Evolutionary conservation across 2,329 filamentous ascomycete species (phyloP), one percentile per base, ranked within the genome.

Genomic region (Colletotrichum cuscutae): DNA sequence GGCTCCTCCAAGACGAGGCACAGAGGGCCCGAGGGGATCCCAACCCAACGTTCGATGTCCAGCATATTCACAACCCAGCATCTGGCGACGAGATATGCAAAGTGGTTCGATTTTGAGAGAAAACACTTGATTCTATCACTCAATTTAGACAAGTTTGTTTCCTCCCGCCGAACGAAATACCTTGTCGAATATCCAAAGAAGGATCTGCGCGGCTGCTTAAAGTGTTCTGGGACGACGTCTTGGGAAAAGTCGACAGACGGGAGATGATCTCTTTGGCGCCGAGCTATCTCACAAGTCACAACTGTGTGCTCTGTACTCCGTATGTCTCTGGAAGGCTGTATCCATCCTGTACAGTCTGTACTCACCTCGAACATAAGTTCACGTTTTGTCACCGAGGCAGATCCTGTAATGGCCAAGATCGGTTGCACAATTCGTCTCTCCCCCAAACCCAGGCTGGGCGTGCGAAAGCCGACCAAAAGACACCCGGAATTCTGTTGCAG

Each of bases 41-140:
- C 46, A 77, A 77, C 77, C 73, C 46, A 77, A 77, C 77, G 70
- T 79, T 78, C 77, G 77, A 80, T 79, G 62, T 59, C 59, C n/a
- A 67, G 64, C 74, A 74, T 60, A 61, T 64, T 54, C 66, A 64
- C 46, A 65, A 56, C 59, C 64, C 66, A 71, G 60, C 52, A 74
- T 76, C 76, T 77, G 77, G 75, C 69, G 67, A 76, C 72, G 75
- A 74, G 74, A 68, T 75, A 65, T 68, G 70, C 66, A 46, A 65
- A 69, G 71, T 80, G 77, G 78, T 79, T 77, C 77, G 78, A 80
- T 76, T 60, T 68, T 35, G 65, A 65, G 63, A 60, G 70, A 78
- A 77, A 80, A 78, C 77, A 74, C 77, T 78, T 78, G 78, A 80
- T 78, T 52, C 19, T 73, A n/a, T 58, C 56, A 46, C 73, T 73